Evolutionary conservation across 495 filamentous ascomycete species (phyloP).

Genomic region (Penicillium ochrochloron): DNA sequence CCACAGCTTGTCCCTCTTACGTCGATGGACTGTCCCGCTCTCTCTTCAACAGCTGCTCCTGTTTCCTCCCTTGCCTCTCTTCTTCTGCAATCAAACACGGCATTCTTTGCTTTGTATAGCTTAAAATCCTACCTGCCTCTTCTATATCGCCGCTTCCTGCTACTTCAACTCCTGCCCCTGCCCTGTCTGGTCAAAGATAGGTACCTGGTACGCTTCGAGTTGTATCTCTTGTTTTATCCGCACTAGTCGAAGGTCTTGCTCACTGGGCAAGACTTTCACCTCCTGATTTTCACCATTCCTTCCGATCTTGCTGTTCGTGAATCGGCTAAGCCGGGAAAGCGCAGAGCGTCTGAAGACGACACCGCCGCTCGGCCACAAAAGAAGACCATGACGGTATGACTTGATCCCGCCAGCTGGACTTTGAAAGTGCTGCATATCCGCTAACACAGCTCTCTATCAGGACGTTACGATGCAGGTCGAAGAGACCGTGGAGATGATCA

Average conservation of each 20-base stretch:
- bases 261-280: conserved; percentile 54
- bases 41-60: conserved; percentile 24
- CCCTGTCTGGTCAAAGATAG: conserved; percentile 28
- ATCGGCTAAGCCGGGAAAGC: conserved; percentile 76
- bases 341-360: conserved; percentile 80
- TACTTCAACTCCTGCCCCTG: conserved; percentile 22
- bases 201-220: conserved; percentile 43
- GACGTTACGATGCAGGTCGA: conserved; percentile 87
- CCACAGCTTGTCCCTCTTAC: conserved; percentile 44
- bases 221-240: conserved; percentile 35
- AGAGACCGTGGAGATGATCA: conserved; percentile 60
- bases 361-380: conserved; percentile 70
- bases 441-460: conserved; percentile 32
- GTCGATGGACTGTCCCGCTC: conserved; percentile 33
- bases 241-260: conserved; percentile 56
- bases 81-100: conserved; percentile 18
- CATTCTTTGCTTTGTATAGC: conserved; percentile 17
- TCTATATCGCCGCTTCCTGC: conserved; percentile 20
- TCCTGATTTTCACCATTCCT: conserved; percentile 55
- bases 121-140: conserved; percentile 17
- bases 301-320: conserved; percentile 58
- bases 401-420: background rate
- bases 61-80: conserved; percentile 23
- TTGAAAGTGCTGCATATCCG: conserved; percentile 15
- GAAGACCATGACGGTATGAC: conserved; percentile 82